phyloP scores from a whole-genome alignment of 352 stramenopile species.

The Globisporangium middletonii region DNA sequence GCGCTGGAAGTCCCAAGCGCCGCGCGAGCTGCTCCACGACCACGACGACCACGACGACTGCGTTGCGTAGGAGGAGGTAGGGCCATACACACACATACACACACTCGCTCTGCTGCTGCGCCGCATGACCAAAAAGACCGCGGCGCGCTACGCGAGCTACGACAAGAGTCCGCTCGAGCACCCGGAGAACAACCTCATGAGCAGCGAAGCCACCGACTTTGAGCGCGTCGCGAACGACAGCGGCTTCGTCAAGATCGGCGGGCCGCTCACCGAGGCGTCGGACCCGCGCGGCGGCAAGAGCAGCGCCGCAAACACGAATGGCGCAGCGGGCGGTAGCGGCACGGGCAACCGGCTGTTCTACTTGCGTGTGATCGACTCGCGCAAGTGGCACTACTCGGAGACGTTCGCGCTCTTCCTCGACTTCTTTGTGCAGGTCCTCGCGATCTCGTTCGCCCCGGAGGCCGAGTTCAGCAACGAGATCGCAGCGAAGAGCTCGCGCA shows the following conservation, averaged over 20 bases:
- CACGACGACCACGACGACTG: background rate
- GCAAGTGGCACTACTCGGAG: conserved; percentile 87
- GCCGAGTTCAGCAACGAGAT: conserved; percentile 54
- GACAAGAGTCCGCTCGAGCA: conserved; percentile 12
- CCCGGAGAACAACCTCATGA: conserved; percentile 15
- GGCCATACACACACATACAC: background rate
- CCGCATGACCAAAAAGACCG: conserved; percentile 11
- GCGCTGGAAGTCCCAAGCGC: too few relatives aligned
- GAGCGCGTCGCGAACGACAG: conserved; percentile 42
- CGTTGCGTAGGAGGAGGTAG: too few relatives aligned
- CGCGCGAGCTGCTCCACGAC: too few relatives aligned
- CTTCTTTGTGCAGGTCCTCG: conserved; percentile 80
- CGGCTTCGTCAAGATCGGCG: conserved; percentile 80
- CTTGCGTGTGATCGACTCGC: conserved; percentile 79
- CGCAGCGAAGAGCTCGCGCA: conserved; percentile 60
- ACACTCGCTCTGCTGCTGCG: background rate
- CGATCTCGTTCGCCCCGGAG: conserved; percentile 71
- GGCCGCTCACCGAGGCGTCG: conserved; percentile 55
- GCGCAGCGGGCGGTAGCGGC: conserved; percentile 7
- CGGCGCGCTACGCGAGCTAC: conserved; percentile 6
- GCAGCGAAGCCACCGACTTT: conserved; percentile 36
- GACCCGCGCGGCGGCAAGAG: conserved; percentile 70
- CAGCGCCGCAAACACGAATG: background rate
- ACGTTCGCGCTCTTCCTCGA: conserved; percentile 82
- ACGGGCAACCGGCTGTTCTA: conserved; percentile 73